Base-by-base conservation (phyloP, 805 yeast genomes). In the Saturnispora silvae region DNA sequence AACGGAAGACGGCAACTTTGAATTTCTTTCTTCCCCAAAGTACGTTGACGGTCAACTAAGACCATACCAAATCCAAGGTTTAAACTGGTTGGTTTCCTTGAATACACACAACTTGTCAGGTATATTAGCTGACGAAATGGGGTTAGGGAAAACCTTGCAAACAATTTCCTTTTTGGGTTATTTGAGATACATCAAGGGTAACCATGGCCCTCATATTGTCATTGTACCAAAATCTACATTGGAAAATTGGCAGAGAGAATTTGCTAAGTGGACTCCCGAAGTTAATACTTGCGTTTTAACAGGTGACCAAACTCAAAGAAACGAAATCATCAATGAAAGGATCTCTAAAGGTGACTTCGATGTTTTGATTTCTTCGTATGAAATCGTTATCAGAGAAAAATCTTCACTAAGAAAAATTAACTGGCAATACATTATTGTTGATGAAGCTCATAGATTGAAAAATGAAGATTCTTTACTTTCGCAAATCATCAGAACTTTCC, bases 81-180 rank as follows among this genome's bases (percentile, higher is more conserved):
- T 89, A 35, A 92, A 92, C 59, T 89, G 98, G 98, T 67, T 89
- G 52, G 79, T 89, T 15, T 76, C 94, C 1, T 60, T 89, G 25
- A 83, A 86, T 55, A 95, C 87, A 47, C 85, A 89, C 57, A 72
- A 81, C 48, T 68, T 89, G 31, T 81, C 94, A 8, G 98, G 98
- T 16, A 92, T 89, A 32, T 63, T 89, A 34, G 98, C 98, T 10
- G 98, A 89, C 60, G 98, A 89, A 57, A 89, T 92, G 98, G 98
- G 98, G 3, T 67, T 89, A 28, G 98, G 98, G 40, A 89, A 89
- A 59, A 89, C 98, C 4, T 64, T 92, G 40, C 98, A 89, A 60
- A 89, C 97, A 0, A 85, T 89, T 33, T 75, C 97, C 2, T 92
- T 89, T 50, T 61, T 89, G 34, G 97, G 96, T 0, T 85, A 82